Evolutionary conservation across 1,284 basidiomycete genomes (phyloP), one percentile per base, ranked within the genome.

Genomic region (Papiliotrema laurentii): DNA sequence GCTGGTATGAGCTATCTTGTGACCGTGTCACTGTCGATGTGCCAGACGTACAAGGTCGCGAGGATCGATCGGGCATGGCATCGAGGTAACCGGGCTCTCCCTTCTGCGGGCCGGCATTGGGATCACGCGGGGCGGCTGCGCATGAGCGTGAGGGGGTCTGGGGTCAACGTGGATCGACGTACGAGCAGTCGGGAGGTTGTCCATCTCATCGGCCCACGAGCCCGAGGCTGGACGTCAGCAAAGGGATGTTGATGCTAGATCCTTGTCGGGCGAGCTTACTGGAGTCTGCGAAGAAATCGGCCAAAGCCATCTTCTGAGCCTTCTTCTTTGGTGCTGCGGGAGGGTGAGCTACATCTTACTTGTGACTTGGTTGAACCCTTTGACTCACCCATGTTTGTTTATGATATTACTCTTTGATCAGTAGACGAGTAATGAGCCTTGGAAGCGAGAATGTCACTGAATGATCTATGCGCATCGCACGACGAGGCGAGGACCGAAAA

Each of bases 171-270:
- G 13, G 34, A 45, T 16, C 42, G 3, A 77, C 90, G 78, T 75
- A 93, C 91, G 91, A 67, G 89, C 90, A 61, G 82, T 85, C 22
- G 91, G 91, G 52, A 96, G 79, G 36, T 80, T 66, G 55, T 93
- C 90, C 87, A 93, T 90, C 73, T 94, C 91, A 70, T 94, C 91
- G n/a, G 92, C 91, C 91, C 91, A 96, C n/a, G 18, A 27, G 66
- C 89, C 89, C 48, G 87, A 76, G 52, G 82, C 87, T 89, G 48
- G 21, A 22, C 28, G 25, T 43, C 36, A 18, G n/a, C 28, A 28
- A 39, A n/a, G n/a, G n/a, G n/a, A n/a, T n/a, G n/a, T n/a, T n/a
- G n/a, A n/a, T n/a, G n/a, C n/a, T n/a, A n/a, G 44, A 25, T 45
- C 43, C 26, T 1, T 45, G n/a, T 43, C 16, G 36, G 34, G 19